Base-by-base conservation (phyloP, 805 yeast genomes). In the Cyberlindnera saturnus region DNA sequence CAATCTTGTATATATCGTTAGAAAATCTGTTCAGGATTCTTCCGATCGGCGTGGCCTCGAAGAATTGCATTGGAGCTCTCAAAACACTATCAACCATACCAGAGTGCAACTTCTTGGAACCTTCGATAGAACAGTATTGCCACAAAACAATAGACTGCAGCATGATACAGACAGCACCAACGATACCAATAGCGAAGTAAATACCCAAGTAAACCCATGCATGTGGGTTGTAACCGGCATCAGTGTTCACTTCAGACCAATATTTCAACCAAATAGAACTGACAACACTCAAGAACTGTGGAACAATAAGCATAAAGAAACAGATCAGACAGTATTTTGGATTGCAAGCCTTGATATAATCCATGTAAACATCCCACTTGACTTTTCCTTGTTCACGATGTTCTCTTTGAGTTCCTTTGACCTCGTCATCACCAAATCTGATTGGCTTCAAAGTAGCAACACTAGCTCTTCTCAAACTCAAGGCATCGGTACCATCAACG, bases 21-120 rank as follows among this genome's bases (percentile, higher is more conserved):
- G 96, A 86, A 62, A 90, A 90, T 61, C 98, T 73, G 69, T 90
- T 90, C 62, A 89, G 69, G 44, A 90, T 78, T 67, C 98, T 77
- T 32, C 98, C 98, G 50, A 89, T 81, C 43, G 97, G 98, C 0
- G 98, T 90, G 2, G 96, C 88, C 64, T 90, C 98, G 59, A 90
- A 90, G 62, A 91, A 90, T 29, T 87, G 75, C 97, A 90, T 91
- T 48, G 97, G 97, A 0, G 96, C 93, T 51, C 90, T 74, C 46
- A 91, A 64, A 13, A 90, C 93, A 42, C 75, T 60, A 32, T 64
- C 64, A 5, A 90, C 79, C 96, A 90, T 88, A 15, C 66, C 64
- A 47, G 81, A 74, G 62, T 90, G 98, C 47, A 88, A 69, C 43
- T 70, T 74, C 45, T 69, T 79, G 9, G 98, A 91, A 8, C 93